Percentiles rank a stretch among this genome's conserved stretches.
Evolutionary conservation across 257 asterid genomes (phyloP).

Genomic region (Fraxinus pennsylvanica): DNA sequence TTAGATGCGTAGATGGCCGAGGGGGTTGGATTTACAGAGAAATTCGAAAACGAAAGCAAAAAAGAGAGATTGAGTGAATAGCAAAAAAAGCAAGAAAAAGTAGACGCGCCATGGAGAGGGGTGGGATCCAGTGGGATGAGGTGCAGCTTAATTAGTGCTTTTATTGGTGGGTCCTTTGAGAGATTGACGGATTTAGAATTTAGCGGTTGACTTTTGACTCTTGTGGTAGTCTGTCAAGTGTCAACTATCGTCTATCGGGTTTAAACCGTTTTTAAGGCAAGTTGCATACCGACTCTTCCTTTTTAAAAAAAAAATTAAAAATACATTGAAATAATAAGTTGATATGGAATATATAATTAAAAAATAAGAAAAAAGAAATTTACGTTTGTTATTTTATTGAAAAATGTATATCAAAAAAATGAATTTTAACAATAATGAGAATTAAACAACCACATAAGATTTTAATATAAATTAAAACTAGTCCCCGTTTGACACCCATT

Average conservation of each 20-base stretch:
- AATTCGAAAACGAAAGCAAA: neutral
- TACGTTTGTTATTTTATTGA: too few species aligned
- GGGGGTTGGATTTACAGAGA: neutral
- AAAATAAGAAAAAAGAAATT: too few species aligned
- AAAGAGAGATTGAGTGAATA: neutral
- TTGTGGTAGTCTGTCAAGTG: neutral
- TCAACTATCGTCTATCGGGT: neutral
- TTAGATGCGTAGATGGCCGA: neutral
- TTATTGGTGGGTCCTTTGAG: neutral
- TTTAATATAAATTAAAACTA: too few species aligned
- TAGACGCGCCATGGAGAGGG: neutral
- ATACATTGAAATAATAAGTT: too few species aligned
- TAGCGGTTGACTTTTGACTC: neutral
- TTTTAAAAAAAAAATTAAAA: too few species aligned
- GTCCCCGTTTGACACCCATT: too few species aligned
- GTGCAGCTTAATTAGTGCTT: neutral
- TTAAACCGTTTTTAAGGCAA: too few species aligned
- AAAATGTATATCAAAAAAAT: too few species aligned
- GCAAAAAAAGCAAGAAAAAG: neutral
- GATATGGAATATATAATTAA: too few species aligned
- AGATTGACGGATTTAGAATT: neutral
- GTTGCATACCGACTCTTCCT: too few species aligned
- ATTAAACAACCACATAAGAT: too few species aligned
- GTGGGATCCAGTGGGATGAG: neutral
- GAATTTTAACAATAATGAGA: too few species aligned